Evolutionary conservation across 192 early-diverging fungal genomes (phyloP).

Genomic region (Backusella psychrophila): DNA sequence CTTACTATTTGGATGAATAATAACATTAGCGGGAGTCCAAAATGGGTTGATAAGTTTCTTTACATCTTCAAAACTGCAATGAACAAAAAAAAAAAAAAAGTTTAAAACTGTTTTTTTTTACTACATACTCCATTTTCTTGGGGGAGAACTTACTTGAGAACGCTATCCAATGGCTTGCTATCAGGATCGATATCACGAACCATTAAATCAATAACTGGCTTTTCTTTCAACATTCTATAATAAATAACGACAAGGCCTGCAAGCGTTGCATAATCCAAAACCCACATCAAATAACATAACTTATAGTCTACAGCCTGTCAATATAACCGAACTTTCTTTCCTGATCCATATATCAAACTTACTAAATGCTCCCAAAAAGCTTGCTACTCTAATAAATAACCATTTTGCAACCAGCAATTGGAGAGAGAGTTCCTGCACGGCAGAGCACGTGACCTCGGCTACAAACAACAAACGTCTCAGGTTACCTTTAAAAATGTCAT

Average conservation of each 20-base stretch:
- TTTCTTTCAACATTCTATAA: slow-evolving; percentile 8
- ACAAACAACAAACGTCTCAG: neutral
- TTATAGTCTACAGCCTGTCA: neutral
- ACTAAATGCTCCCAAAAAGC: slow-evolving; percentile 7
- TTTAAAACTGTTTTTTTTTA: neutral
- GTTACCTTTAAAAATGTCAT: neutral
- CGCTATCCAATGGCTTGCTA: neutral
- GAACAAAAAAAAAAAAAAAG: neutral
- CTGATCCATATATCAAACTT: neutral
- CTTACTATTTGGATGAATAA: slow-evolving; percentile 20
- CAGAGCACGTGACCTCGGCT: neutral
- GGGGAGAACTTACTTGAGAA: neutral
- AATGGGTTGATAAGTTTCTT: slow-evolving; percentile 8
- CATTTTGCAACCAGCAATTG: neutral
- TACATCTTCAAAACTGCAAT: neutral
- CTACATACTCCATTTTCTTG: neutral
- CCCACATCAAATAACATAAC: neutral
- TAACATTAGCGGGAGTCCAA: slow-evolving; percentile 15
- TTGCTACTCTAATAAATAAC: neutral
- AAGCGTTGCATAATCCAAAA: neutral
- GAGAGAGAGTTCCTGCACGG: neutral
- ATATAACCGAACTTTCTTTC: neutral
- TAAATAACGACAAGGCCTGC: neutral
- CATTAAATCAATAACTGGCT: neutral
- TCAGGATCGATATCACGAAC: neutral